A percentile compares a stretch with the other conserved stretches of the same genome.
Evolutionary conservation across 2,329 filamentous ascomycete genomes (phyloP).

Genomic region (Dothideomycetes sp.): DNA sequence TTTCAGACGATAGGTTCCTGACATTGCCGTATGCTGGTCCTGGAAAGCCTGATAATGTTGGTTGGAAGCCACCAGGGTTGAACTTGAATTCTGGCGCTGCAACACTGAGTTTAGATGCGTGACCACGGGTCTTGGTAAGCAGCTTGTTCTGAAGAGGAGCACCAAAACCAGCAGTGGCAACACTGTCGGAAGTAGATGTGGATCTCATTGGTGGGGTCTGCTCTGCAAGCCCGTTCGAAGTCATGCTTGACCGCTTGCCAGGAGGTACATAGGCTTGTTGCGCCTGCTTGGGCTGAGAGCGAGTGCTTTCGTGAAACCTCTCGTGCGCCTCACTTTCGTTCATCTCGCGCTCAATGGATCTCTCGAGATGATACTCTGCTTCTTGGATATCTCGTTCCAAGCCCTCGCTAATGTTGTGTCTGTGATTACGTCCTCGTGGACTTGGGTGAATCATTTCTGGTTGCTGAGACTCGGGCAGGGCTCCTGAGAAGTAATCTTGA

Average conservation of each 20-base stretch:
- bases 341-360: constrained; percentile 43
- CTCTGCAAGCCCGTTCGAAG: too few species aligned
- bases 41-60: constrained; percentile 12
- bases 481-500: constrained; percentile 10
- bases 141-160: constrained; percentile 6
- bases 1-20: constrained; percentile 18
- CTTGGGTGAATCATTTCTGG: constrained; percentile 48
- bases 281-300: not conserved
- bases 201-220: too few species aligned
- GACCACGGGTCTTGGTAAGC: constrained; percentile 6
- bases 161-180: not conserved
- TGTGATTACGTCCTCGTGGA: constrained; percentile 41
- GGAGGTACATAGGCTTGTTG: constrained; percentile 3
- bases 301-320: not conserved
- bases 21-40: constrained; percentile 11
- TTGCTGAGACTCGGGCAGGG: constrained; percentile 33
- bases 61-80: constrained; percentile 42
- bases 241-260: constrained; percentile 2
- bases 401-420: constrained; percentile 64
- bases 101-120: constrained; percentile 67
- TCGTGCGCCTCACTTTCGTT: constrained; percentile 49
- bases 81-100: constrained; percentile 84
- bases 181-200: not conserved
- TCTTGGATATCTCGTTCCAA: constrained; percentile 79
- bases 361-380: constrained; percentile 59